These are phyloP conservation scores for Pezicula rhizophila DNA, from an alignment of 2,329 filamentous ascomycete species.

Conservation along the genomic window DNA sequence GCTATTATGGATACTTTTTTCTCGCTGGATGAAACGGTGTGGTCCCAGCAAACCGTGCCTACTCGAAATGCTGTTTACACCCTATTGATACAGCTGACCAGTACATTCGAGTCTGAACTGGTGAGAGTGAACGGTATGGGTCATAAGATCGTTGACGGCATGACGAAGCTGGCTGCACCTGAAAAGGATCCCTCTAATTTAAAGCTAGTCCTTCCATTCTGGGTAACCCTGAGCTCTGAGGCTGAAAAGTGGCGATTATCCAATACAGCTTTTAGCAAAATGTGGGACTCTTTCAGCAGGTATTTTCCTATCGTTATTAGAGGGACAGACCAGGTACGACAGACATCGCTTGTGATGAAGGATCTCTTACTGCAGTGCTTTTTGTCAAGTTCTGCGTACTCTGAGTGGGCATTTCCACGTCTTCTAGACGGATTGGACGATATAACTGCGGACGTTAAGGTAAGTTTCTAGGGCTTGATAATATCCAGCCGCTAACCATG, in stretches of 20 bases:
- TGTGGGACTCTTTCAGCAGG: conserved; percentile 22
- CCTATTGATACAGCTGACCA: not conserved
- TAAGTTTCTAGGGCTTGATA: conserved; percentile 6
- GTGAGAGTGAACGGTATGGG: conserved; percentile 14
- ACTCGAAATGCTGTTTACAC: not conserved
- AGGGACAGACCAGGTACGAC: conserved; percentile 2
- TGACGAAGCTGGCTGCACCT: conserved; percentile 17
- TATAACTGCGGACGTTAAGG: conserved; percentile 23
- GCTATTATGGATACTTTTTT: not conserved
- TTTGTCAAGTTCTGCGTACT: conserved; percentile 19
- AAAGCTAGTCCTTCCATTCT: conserved; percentile 19
- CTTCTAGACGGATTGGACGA: conserved; percentile 22
- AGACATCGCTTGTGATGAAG: conserved; percentile 15
- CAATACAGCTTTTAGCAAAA: conserved; percentile 6
- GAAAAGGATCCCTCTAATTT: conserved; percentile 24
- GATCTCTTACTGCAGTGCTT: conserved; percentile 20
- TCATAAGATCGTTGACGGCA: conserved; percentile 13
- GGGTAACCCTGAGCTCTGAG: conserved; percentile 12
- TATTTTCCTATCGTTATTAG: conserved; percentile 25
- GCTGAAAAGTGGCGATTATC: conserved; percentile 12
- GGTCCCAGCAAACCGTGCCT: not conserved
- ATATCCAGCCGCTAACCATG: conserved; percentile 10
- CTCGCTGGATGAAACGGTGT: not conserved
- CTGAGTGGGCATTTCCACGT: conserved; percentile 15
- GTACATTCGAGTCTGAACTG: not conserved